Conservation (phyloP, 371 early-diverging fungal species). For the Syncephalastrum sp. region DNA sequence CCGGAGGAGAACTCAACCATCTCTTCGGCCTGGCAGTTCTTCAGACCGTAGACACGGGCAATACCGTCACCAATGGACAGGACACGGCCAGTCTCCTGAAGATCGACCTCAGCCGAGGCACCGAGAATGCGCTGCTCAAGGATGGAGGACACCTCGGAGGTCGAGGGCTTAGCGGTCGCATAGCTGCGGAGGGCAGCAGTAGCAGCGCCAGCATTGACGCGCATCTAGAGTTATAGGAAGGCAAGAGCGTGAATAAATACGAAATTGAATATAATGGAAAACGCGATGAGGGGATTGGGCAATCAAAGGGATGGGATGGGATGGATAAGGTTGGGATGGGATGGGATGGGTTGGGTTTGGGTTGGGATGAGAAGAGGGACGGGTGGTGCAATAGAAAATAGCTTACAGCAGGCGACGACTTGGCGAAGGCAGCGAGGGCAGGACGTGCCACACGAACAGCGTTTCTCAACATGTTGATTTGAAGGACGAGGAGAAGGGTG, state of each 20-base stretch:
- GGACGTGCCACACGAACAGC: constrained; percentile 52
- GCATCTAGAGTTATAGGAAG: constrained; percentile 17
- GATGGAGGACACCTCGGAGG: constrained; percentile 84
- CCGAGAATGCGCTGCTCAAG: constrained; percentile 92
- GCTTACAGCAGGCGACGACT: constrained; percentile 40
- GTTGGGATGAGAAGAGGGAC: not conserved
- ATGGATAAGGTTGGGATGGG: too few relatives aligned
- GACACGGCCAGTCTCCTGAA: constrained; percentile 96
- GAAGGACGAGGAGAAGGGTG: constrained; percentile 11
- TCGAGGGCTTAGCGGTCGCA: constrained; percentile 57
- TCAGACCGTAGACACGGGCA: constrained; percentile 95
- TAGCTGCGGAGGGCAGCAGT: constrained; percentile 47
- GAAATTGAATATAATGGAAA: not conserved
- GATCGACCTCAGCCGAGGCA: constrained; percentile 71
- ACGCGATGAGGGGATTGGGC: not conserved
- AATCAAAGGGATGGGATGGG: too few relatives aligned
- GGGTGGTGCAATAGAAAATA: not conserved
- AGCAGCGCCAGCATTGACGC: constrained; percentile 44
- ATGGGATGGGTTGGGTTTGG: too few relatives aligned
- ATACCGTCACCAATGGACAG: constrained; percentile 98
- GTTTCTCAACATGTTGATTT: constrained; percentile 45
- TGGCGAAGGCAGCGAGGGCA: constrained; percentile 40
- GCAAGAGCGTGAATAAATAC: not conserved
- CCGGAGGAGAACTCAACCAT: constrained; percentile 98
- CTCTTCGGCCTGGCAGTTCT: constrained; percentile 96